Conservation (phyloP, 2,329 filamentous ascomycete genomes). For the Teratosphaeria epicoccoides region DNA sequence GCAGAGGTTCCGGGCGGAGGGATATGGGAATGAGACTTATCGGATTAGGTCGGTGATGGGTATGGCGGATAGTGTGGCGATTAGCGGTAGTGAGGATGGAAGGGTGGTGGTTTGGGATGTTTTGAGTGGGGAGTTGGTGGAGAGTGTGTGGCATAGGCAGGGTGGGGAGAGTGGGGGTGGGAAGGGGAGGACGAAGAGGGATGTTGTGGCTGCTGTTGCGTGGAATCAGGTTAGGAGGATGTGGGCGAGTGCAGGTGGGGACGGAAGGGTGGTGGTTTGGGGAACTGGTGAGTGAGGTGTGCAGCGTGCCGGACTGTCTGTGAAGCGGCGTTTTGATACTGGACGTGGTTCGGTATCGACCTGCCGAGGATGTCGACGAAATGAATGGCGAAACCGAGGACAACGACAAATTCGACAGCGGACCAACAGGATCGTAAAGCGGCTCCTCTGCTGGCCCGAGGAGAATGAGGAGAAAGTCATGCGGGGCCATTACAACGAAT, state of each 20-base stretch:
- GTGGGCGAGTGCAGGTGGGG: slow-evolving; percentile 40
- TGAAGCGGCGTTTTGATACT: too few relatives aligned
- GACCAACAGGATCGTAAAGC: too few relatives aligned
- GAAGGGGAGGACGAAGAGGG: slow-evolving; percentile 32
- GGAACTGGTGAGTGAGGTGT: slow-evolving; percentile 6
- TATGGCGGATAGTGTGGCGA: slow-evolving; percentile 61
- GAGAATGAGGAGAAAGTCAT: too few relatives aligned
- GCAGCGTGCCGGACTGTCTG: too few relatives aligned
- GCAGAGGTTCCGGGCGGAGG: slow-evolving; percentile 53
- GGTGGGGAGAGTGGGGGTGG: slow-evolving; percentile 9
- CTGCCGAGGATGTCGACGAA: too few relatives aligned
- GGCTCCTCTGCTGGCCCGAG: too few relatives aligned
- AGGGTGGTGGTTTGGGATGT: slow-evolving; percentile 75
- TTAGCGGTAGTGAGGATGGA: slow-evolving; percentile 73
- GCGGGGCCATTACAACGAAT: too few relatives aligned
- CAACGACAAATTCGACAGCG: too few relatives aligned
- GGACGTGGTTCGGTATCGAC: too few relatives aligned
- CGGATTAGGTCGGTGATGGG: slow-evolving; percentile 69
- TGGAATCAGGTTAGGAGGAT: slow-evolving; percentile 37
- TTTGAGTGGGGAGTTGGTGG: slow-evolving; percentile 53
- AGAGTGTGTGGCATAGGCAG: slow-evolving; percentile 44
- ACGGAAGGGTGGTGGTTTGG: slow-evolving; percentile 33
- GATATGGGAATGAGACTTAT: slow-evolving; percentile 55
- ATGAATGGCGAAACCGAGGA: too few relatives aligned
- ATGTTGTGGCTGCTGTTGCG: slow-evolving; percentile 39